Evolutionary conservation across 805 yeast species (phyloP), one percentile per base, ranked within the genome.

Genomic region (Limtongozyma cylindracea): DNA sequence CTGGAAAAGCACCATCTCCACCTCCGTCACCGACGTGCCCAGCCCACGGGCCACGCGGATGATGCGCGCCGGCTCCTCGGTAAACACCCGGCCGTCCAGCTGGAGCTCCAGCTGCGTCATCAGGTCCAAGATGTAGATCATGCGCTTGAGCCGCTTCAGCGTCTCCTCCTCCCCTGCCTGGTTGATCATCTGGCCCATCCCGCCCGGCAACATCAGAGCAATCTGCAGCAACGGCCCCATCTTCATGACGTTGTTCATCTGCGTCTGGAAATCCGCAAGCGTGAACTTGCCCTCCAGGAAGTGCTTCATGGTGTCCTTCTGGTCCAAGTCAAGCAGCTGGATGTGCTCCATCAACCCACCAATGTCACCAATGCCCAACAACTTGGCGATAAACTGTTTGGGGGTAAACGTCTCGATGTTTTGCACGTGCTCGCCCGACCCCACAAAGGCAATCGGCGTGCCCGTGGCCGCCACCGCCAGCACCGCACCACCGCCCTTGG

Each of bases 401-500:
- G 96, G 94, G 12, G 88, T 70, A 42, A 84, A 84, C 21, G 73
- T 64, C 45, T 88, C 98, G 27, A 84, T 59, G 41, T 84, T 96
- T 25, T 72, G 74, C 17, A 82, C 73, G 39, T 88, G 98, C 45
- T 84, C 98, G 40, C 98, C 98, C 3, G 96, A 84, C 61, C 98
- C 98, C 27, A 84, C 88, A 39, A 84, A 84, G 6, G 74, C 76
- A 32, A 84, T 72, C 6, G 98, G 98, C 0, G 96, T 88, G 24
- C 74, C 59, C 3, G 96, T 84, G 3, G 94, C 88, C 2, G 98
- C 98, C 24, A 84, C 95, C 0, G 98, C 98, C 18, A 94, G 78
- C 24, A 84, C 82, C 15, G 98, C 98, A 55, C 98, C 98, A 49
- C 98, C 98, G 43, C 98, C 98, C 48, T 74, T 84, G 18, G 96